phyloP scores from a whole-genome alignment of 306 rosid species.

The Astragalus glycyphyllos region DNA sequence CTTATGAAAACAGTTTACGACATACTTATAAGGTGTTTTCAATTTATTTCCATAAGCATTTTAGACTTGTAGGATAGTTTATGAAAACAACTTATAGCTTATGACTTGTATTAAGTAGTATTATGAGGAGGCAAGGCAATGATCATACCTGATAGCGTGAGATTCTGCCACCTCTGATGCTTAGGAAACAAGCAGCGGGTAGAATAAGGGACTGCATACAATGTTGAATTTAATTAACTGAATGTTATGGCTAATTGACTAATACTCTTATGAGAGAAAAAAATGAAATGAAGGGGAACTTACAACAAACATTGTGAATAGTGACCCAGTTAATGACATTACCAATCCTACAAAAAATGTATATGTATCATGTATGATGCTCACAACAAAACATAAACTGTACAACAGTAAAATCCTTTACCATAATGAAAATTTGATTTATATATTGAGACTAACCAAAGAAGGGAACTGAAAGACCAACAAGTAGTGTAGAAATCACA shows the following conservation, averaged over 20 bases:
- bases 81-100: too few species aligned
- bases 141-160: slow-evolving; percentile 65
- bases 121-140: neutral
- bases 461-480: slow-evolving; percentile 83
- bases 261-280: slow-evolving; percentile 7
- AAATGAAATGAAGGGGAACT: slow-evolving; percentile 41
- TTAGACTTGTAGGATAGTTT: too few species aligned
- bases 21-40: too few species aligned
- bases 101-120: neutral
- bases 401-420: neutral
- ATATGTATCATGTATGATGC: slow-evolving; percentile 21
- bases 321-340: slow-evolving; percentile 88
- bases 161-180: slow-evolving; percentile 62
- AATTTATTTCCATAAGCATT: too few species aligned
- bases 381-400: slow-evolving; percentile 10
- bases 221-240: slow-evolving; percentile 15
- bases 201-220: slow-evolving; percentile 83
- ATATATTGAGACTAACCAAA: slow-evolving; percentile 60
- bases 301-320: slow-evolving; percentile 94
- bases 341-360: slow-evolving; percentile 70
- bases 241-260: neutral
- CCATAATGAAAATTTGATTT: neutral
- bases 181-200: slow-evolving; percentile 87
- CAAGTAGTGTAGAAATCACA: slow-evolving; percentile 73
- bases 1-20: too few species aligned